Evolutionary conservation across 495 filamentous ascomycete genomes (phyloP), one percentile per base, ranked within the genome.

Genomic region (Penicillium malachiteum): DNA sequence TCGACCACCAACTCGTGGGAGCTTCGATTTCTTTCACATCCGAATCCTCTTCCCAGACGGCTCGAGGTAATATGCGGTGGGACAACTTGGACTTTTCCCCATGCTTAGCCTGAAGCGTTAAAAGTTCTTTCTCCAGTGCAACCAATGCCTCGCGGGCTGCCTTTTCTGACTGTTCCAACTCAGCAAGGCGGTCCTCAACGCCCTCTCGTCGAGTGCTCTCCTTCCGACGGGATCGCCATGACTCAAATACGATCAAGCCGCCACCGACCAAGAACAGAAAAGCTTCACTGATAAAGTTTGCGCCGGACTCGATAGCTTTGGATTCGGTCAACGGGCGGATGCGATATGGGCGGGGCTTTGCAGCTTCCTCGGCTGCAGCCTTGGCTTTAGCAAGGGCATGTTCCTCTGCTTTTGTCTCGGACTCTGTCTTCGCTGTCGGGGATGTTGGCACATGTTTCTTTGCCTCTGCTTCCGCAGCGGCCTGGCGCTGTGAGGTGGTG

Each of bases 301-400:
- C 95, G 26, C 96, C 96, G 7, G 92, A 82, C 66, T 99, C 94
- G 30, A 99, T 96, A 5, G 94, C 94, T 66, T 97, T 97, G 12
- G 83, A 82, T 63, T 99, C 95, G 33, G 90, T 87, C 1, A 99
- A 77, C 1, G 95, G 87, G 50, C 93, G 78, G 26, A 89, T 88
- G 31, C 81, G 78, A 11, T 81, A 79, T 58, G 66, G 66, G 5
- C 62, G 73, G 4, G 68, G 69, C 38, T 76, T 81, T 6, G 68
- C 66, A 34, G 73, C 79, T 45, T 83, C 78, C 34, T 68, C 61
- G 6, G 74, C 75, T 37, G 73, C 78, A 44, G 83, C 78, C 54
- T 80, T 81, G 10, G 72, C 74, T 50, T 77, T 75, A 8, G 67
- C 69, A 47, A 73, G 65, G 3, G 81, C 72, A 41, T 81, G 81